A percentile compares a stretch with the other conserved stretches of the same genome.
phyloP scores from a whole-genome alignment of 164 flowering plant species.

The Dillenia turbinata region DNA sequence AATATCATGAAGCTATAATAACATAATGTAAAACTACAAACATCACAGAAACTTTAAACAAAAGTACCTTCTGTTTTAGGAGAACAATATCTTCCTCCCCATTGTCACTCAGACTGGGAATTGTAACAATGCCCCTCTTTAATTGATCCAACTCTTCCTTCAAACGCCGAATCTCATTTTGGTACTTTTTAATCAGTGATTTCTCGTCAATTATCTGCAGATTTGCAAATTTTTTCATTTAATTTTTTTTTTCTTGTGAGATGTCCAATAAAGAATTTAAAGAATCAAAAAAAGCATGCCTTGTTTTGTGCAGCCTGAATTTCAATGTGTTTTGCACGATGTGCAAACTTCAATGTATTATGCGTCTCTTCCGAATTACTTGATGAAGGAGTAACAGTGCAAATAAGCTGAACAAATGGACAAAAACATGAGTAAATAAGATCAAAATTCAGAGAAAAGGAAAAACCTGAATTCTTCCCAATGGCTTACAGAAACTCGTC shows the following conservation, averaged over 20 bases:
- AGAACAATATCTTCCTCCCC: conserved; percentile 64
- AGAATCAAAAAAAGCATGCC: conserved; percentile 27
- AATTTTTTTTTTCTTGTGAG: conserved; percentile 5
- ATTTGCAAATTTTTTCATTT: neutral
- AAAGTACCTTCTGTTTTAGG: conserved; percentile 83
- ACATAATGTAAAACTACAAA: too few relatives aligned
- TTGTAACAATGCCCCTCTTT: conserved; percentile 63
- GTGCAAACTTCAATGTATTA: conserved; percentile 97
- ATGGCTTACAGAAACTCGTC: conserved; percentile 85
- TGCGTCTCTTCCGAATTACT: conserved; percentile 96
- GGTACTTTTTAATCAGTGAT: conserved; percentile 96
- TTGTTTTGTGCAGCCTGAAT: conserved; percentile 96
- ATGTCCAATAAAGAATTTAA: conserved; percentile 4
- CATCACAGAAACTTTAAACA: neutral
- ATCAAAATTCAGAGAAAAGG: neutral
- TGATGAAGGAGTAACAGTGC: conserved; percentile 95
- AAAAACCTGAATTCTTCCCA: neutral
- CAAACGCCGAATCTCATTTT: conserved; percentile 75
- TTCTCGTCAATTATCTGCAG: conserved; percentile 96
- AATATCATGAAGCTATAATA: too few relatives aligned
- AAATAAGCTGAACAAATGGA: conserved; percentile 63
- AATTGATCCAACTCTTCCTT: conserved; percentile 90
- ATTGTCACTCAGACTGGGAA: conserved; percentile 50
- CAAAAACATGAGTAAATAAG: too few relatives aligned
- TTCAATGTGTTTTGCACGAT: conserved; percentile 95